Evolutionary conservation across 805 yeast genomes (phyloP).

Genomic region (Kuraishia hungarica): DNA sequence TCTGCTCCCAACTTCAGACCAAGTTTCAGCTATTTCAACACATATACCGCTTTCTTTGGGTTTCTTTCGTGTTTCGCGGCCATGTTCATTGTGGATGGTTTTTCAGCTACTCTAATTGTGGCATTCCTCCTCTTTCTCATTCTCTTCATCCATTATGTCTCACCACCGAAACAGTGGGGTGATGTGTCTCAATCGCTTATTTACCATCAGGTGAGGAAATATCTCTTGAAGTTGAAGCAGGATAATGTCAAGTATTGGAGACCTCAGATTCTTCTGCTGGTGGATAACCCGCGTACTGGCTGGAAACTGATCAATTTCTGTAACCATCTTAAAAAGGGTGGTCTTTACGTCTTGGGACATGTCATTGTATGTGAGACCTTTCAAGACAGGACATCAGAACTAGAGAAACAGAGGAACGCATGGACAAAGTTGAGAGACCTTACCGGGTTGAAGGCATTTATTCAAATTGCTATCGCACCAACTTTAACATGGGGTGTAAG

Average conservation of each 20-base stretch:
- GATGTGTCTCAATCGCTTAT: slow-evolving; percentile 94
- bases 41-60: slow-evolving; percentile 76
- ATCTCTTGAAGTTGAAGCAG: slow-evolving; percentile 69
- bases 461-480: slow-evolving; percentile 85
- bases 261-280: slow-evolving; percentile 83
- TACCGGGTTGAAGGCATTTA: slow-evolving; percentile 81
- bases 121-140: slow-evolving; percentile 59
- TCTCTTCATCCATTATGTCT: slow-evolving; percentile 73
- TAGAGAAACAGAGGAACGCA: slow-evolving; percentile 64
- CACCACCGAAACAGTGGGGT: slow-evolving; percentile 97
- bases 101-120: slow-evolving; percentile 74
- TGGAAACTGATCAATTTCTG: slow-evolving; percentile 92
- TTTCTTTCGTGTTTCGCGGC: slow-evolving; percentile 63
- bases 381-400: slow-evolving; percentile 57
- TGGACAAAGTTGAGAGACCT: slow-evolving; percentile 81
- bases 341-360: slow-evolving; percentile 87
- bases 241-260: slow-evolving; percentile 98
- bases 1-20: slow-evolving; percentile 99
- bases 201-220: slow-evolving; percentile 94
- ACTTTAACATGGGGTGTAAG: slow-evolving; percentile 91
- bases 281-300: slow-evolving; percentile 85
- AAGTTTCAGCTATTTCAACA: slow-evolving; percentile 79
- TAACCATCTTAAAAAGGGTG: slow-evolving; percentile 92
- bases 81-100: slow-evolving; percentile 91
- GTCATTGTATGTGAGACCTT: slow-evolving; percentile 64